These are phyloP conservation scores for Pythium plurisporium DNA, from an alignment of 352 stramenopile species.

Conservation along the genomic window DNA sequence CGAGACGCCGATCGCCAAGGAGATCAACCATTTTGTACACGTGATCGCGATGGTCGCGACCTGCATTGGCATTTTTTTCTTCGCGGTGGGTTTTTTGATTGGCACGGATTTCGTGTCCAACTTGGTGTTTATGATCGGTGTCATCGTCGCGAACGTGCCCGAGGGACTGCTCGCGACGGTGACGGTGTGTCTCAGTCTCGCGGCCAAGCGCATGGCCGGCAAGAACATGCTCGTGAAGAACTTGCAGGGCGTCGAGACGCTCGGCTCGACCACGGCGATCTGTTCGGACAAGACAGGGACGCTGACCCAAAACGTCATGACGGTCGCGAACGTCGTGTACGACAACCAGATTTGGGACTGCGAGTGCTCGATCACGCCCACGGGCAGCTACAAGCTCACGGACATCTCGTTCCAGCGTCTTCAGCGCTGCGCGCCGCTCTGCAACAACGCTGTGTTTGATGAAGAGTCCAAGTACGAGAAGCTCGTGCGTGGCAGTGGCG, in stretches of 20 bases:
- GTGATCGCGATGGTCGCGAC: slow-evolving; percentile 42
- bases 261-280: slow-evolving; percentile 95
- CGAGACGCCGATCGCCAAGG: slow-evolving; percentile 38
- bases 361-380: slow-evolving; percentile 82
- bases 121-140: slow-evolving; percentile 96
- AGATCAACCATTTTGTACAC: slow-evolving; percentile 58
- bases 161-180: slow-evolving; percentile 98
- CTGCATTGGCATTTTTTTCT: slow-evolving; percentile 39
- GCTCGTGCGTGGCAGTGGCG: slow-evolving; percentile 35
- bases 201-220: slow-evolving; percentile 95
- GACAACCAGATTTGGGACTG: slow-evolving; percentile 87
- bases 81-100: slow-evolving; percentile 42
- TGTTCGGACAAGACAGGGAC: slow-evolving; percentile 95
- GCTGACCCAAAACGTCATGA: slow-evolving; percentile 99
- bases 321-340: slow-evolving; percentile 77
- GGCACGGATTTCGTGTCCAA: slow-evolving; percentile 93
- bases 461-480: slow-evolving; percentile 83
- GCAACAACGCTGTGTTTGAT: slow-evolving; percentile 79
- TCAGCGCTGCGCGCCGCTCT: slow-evolving; percentile 60
- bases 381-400: slow-evolving; percentile 28
- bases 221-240: slow-evolving; percentile 98
- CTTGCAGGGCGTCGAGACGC: slow-evolving; percentile 96
- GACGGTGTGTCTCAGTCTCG: slow-evolving; percentile 95
- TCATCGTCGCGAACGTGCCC: slow-evolving; percentile 97
- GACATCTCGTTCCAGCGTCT: slow-evolving; percentile 46